Evolutionary conservation across 306 rosid species (phyloP).

Genomic region (Mimosa pudica): DNA sequence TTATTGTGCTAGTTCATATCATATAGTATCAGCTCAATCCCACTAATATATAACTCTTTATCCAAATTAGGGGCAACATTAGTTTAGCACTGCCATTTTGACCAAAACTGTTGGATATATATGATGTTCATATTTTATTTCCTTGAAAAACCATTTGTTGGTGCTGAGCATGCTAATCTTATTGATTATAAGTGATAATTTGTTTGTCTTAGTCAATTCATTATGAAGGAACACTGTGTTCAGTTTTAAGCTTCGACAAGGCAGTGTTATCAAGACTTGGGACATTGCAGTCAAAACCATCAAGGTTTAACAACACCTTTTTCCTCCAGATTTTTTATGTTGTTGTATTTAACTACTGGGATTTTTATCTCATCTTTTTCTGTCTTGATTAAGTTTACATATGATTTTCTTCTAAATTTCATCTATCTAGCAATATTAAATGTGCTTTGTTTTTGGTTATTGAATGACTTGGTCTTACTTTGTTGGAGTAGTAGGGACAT

Average conservation of each 20-base stretch:
- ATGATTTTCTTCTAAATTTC: too few species aligned
- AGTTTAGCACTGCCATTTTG: neutral
- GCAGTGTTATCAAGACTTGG: conserved; percentile 92
- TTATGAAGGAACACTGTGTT: conserved; percentile 83
- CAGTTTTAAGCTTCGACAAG: conserved; percentile 94
- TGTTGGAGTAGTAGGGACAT: too few species aligned
- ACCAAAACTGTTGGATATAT: neutral
- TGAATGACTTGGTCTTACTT: too few species aligned
- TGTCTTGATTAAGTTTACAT: too few species aligned
- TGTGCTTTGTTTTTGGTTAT: too few species aligned
- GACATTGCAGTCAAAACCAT: conserved; percentile 87
- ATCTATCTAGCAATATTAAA: too few species aligned
- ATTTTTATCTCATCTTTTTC: conserved; percentile 29
- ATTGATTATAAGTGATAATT: neutral
- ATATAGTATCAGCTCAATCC: neutral
- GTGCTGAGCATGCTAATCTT: neutral
- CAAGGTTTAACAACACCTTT: conserved; percentile 65
- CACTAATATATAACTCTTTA: neutral
- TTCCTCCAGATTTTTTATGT: neutral
- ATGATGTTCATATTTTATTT: neutral
- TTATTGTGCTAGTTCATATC: neutral
- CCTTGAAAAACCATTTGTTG: neutral
- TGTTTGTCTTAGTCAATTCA: conserved; percentile 63
- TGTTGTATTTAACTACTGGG: neutral
- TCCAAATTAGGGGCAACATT: neutral